Evolutionary conservation across 148 eudicot genomes (phyloP).

Genomic region (Nepenthes gracilis): DNA sequence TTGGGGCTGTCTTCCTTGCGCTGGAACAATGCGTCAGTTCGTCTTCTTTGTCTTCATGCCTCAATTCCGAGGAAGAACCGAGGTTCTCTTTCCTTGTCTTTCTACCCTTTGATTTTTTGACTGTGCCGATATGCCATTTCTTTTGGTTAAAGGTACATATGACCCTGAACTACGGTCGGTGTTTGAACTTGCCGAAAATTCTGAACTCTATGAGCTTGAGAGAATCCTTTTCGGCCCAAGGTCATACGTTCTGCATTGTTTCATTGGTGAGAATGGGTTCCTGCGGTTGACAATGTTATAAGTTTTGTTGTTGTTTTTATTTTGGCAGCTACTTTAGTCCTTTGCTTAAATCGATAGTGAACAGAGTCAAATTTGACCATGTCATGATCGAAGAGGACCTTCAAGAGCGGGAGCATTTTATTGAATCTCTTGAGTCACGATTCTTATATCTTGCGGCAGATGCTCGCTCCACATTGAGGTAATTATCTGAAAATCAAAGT

Average conservation of each 20-base stretch:
- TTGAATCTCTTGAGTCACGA: constrained; percentile 59
- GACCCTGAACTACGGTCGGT: constrained; percentile 74
- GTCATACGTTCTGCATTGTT: constrained; percentile 15
- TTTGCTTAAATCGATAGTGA: constrained; percentile 59
- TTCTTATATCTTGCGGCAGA: constrained; percentile 94
- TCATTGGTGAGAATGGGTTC: neutral
- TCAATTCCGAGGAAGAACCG: neutral
- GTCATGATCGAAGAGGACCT: constrained; percentile 69
- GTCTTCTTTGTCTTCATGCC: neutral
- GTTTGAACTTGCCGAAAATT: constrained; percentile 69
- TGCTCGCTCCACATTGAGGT: constrained; percentile 91
- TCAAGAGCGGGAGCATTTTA: constrained; percentile 61
- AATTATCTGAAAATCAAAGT: neutral
- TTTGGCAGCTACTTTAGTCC: constrained; percentile 80
- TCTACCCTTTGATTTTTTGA: neutral
- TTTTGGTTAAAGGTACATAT: constrained; percentile 14
- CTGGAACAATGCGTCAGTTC: neutral
- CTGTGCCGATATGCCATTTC: neutral
- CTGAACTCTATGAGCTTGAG: constrained; percentile 74
- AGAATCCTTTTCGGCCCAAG: constrained; percentile 77
- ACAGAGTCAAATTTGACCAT: constrained; percentile 36
- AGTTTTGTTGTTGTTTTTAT: neutral
- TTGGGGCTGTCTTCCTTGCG: neutral
- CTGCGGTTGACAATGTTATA: neutral
- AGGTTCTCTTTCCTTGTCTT: constrained; percentile 2